Evolutionary conservation across 164 flowering plant genomes (phyloP), one percentile per base, ranked within the genome.

Genomic region (Magnolia changhungtana): DNA sequence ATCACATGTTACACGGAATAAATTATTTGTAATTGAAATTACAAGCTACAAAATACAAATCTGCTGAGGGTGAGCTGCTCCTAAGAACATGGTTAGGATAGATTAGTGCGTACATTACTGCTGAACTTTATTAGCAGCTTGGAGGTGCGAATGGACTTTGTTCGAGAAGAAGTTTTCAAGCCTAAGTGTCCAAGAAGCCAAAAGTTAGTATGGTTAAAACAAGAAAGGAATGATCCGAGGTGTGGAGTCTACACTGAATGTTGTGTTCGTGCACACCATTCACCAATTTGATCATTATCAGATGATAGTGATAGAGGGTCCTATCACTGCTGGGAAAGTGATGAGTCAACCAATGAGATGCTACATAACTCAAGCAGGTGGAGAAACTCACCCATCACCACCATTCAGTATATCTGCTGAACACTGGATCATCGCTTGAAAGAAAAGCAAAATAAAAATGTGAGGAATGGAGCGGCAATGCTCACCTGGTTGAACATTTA

Each of bases 401-500:
- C 21, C 13, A 21, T 2, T 9, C 16, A 21, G 7, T 11, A 23
- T 66, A 21, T 66, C 9, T 5, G 1, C 29, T 5, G 16, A 19
- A 23, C 31, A 63, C 8, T 1, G 20, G 24, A 66, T 66, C 13
- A 24, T 13, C 8, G 18, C 50, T 19, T 19, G 29, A 37, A 67
- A 67, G 23, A 9, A 9, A 9, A 24, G 10, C 49, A 8, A 29
- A 68, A 29, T 45, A 13, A 68, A 19, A 24, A 4, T 75, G 20
- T 37, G 50, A 68, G 51, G 20, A 52, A 49, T 21, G 70, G 50
- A 58, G 69, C 1, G 9, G 27, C 9, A 78, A 67, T 82, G 64
- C 73, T 67, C 58, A 84, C 99, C 98, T 96, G 76, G 92, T 87
- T 65, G 99, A 73, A 83, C 98, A 96, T 85, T 92, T 96, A 71